Conservation (phyloP, 345 rosid species). For the Laguncularia racemosa region DNA sequence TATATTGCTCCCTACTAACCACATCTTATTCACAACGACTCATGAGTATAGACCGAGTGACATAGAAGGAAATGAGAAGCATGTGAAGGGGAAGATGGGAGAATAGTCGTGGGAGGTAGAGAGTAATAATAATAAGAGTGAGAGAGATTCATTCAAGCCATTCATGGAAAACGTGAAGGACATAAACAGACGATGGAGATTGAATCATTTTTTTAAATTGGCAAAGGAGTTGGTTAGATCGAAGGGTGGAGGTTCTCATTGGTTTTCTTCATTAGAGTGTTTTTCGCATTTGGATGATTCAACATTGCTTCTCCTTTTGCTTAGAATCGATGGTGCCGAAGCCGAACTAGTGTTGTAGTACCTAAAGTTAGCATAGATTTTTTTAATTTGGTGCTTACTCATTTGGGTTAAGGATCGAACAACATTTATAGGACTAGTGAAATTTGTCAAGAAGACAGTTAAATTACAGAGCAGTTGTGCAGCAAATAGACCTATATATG, state of each 20-base stretch:
- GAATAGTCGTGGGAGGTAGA: slow-evolving; percentile 4
- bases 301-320: slow-evolving; percentile 63
- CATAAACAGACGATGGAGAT: slow-evolving; percentile 9
- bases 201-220: slow-evolving; percentile 43
- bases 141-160: background rate
- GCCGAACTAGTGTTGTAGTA: slow-evolving; percentile 53
- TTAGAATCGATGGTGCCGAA: slow-evolving; percentile 64
- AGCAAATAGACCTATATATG: slow-evolving; percentile 60
- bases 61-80: background rate
- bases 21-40: slow-evolving; percentile 1
- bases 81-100: background rate
- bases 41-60: background rate
- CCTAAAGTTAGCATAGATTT: slow-evolving; percentile 53
- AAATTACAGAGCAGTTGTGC: slow-evolving; percentile 26
- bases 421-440: slow-evolving; percentile 55
- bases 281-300: slow-evolving; percentile 35
- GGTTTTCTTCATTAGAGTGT: slow-evolving; percentile 67
- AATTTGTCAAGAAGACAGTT: slow-evolving; percentile 43
- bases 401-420: slow-evolving; percentile 68
- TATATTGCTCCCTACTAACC: slow-evolving; percentile 14
- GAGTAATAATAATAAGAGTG: background rate
- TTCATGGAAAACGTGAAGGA: slow-evolving; percentile 9
- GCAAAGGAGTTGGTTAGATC: slow-evolving; percentile 34
- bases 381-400: slow-evolving; percentile 69
- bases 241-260: slow-evolving; percentile 54